A percentile compares a stretch with the other conserved stretches of the same genome.
These are phyloP conservation scores for Flaveria linearis DNA, from an alignment of 129 eudicot species.

Conservation along the genomic window DNA sequence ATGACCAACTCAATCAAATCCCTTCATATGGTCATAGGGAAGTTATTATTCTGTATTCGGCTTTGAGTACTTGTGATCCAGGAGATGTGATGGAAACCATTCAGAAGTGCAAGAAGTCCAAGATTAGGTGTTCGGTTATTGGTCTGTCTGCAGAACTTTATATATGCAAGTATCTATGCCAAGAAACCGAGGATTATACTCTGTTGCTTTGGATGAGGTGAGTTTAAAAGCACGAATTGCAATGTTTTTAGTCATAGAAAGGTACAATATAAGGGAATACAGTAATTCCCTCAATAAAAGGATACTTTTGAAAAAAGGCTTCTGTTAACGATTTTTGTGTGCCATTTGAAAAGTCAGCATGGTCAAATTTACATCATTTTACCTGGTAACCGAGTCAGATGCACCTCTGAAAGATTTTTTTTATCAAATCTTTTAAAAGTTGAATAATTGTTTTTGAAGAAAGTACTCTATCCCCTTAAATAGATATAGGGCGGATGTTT, in stretches of 20 bases:
- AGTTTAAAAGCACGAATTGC: slow-evolving; percentile 27
- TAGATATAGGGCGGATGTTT: background rate
- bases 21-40: slow-evolving; percentile 98
- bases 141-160: slow-evolving; percentile 94
- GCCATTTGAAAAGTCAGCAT: background rate
- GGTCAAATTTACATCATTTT: background rate
- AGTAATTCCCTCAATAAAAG: slow-evolving; percentile 23
- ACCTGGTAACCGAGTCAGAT: background rate
- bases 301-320: slow-evolving; percentile 21
- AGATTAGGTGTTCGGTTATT: slow-evolving; percentile 91
- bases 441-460: background rate
- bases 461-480: background rate
- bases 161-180: slow-evolving; percentile 84
- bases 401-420: background rate
- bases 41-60: slow-evolving; percentile 79
- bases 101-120: slow-evolving; percentile 79
- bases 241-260: background rate
- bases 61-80: slow-evolving; percentile 94
- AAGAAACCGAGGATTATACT: slow-evolving; percentile 95
- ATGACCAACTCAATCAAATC: slow-evolving; percentile 67
- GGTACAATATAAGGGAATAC: background rate
- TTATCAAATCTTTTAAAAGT: background rate
- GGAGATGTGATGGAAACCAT: slow-evolving; percentile 92
- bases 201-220: slow-evolving; percentile 97
- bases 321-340: background rate